Percentiles rank a stretch among this genome's conserved stretches.
phyloP scores from a whole-genome alignment of 148 eudicot species.

The Gaultheria prostrata region DNA sequence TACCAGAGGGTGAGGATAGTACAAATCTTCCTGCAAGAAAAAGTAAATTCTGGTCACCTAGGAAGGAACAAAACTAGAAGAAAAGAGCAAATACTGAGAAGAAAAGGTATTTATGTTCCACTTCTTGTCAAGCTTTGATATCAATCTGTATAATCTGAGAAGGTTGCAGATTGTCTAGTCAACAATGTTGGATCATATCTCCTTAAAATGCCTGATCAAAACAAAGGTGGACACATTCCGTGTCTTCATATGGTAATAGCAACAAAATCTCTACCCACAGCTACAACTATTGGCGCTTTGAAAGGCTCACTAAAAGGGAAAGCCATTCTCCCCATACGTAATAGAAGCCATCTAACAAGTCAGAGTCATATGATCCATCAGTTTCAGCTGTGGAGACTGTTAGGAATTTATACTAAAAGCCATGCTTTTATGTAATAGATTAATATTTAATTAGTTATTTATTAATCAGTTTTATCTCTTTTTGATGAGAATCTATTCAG shows the following conservation, averaged over 20 bases:
- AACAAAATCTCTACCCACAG: background rate
- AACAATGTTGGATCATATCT: background rate
- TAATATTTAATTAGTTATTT: too few relatives aligned
- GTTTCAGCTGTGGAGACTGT: background rate
- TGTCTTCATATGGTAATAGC: background rate
- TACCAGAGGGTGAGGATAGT: conserved; percentile 86
- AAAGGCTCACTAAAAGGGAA: background rate
- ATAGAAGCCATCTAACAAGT: background rate
- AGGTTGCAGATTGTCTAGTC: background rate
- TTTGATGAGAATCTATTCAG: too few relatives aligned
- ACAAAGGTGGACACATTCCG: background rate
- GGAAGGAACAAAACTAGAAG: background rate
- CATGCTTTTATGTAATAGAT: too few relatives aligned
- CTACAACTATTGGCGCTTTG: background rate
- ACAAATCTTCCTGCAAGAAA: conserved; percentile 85
- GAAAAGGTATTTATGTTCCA: background rate
- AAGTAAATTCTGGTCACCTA: background rate
- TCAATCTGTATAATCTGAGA: background rate
- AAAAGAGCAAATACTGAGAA: background rate
- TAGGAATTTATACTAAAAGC: too few relatives aligned
- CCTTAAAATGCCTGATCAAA: background rate
- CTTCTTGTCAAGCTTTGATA: background rate
- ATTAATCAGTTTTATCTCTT: too few relatives aligned
- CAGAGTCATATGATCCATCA: background rate
- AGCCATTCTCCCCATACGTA: background rate